Evolutionary conservation across 345 rosid genomes (phyloP).

Genomic region (Odontarrhena argentea): DNA sequence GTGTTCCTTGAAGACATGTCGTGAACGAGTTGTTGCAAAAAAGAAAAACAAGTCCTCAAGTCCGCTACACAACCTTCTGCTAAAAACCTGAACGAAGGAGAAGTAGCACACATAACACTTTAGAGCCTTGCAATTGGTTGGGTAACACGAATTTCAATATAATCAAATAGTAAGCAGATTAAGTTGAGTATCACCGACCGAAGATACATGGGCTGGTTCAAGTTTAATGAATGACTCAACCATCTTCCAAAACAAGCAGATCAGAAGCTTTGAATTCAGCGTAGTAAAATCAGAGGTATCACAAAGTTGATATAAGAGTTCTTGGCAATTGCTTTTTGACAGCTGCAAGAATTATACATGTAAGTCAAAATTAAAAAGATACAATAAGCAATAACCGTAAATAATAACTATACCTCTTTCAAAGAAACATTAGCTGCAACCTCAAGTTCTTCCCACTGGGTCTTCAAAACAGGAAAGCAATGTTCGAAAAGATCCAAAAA

Average conservation of each 20-base stretch:
- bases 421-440: slow-evolving; percentile 44
- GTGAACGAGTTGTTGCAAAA: slow-evolving; percentile 56
- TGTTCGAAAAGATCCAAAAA: slow-evolving; percentile 61
- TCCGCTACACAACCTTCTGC: slow-evolving; percentile 46
- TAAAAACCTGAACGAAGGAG: slow-evolving; percentile 51
- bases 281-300: slow-evolving; percentile 49
- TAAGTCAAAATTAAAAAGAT: slow-evolving; percentile 15
- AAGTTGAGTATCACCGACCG: slow-evolving; percentile 52
- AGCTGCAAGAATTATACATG: slow-evolving; percentile 47
- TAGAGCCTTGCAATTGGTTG: slow-evolving; percentile 13
- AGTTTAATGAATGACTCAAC: slow-evolving; percentile 50
- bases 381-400: slow-evolving; percentile 9
- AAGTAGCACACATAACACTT: slow-evolving; percentile 25
- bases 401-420: slow-evolving; percentile 52
- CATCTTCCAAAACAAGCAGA: slow-evolving; percentile 73
- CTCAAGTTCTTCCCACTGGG: slow-evolving; percentile 63
- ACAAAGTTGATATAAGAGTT: slow-evolving; percentile 57
- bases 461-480: slow-evolving; percentile 70
- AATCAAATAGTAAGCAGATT: slow-evolving; percentile 19
- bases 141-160: slow-evolving; percentile 30
- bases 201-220: slow-evolving; percentile 41
- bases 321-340: slow-evolving; percentile 60
- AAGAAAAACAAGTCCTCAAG: slow-evolving; percentile 63
- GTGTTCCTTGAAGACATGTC: slow-evolving; percentile 65
- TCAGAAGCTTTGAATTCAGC: slow-evolving; percentile 53